Evolutionary conservation across 2,329 filamentous ascomycete species (phyloP), one percentile per base, ranked within the genome.

Genomic region (Alternaria sp.): DNA sequence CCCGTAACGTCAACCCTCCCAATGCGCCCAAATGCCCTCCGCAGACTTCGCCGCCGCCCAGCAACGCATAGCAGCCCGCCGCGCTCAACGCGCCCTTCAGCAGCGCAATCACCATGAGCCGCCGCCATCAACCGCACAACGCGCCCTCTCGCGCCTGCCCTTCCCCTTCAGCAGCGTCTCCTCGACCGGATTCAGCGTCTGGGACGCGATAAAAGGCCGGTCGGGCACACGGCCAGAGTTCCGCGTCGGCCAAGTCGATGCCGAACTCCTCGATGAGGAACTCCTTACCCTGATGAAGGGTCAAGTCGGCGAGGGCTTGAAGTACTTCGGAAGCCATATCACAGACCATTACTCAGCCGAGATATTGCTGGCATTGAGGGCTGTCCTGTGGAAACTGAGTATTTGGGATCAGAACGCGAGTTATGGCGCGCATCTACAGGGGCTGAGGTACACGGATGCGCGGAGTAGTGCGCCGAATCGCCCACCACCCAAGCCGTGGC

Each of bases 331-430:
- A 78, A 77, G 85, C 15, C 88, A 94, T 78, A 81, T 97, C 47
- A 88, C 91, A 62, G 93, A 97, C 78, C 92, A 97, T 74, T 97
- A 93, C 89, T 89, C 90, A 13, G 86, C 92, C 56, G 96, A 98
- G 81, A 95, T 98, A 57, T 85, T 91, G 66, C 85, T 97, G 26
- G 87, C 85, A 0, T 84, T 99, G 59, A 87, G 95, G 50, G 88
- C 91, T 2, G 84, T 93, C 4, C 84, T 99, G 8, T 99, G 97
- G 85, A 99, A 99, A 81, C 87, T 99, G 66, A 93, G 92, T 15
- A 90, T 99, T 62, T 99, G 96, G 96, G 94, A 98, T 79, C 93
- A 97, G 79, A 90, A 97, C 79, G 93, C 96, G 43, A 96, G 92
- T 6, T 98, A 99, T 80, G 96, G 96, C 64, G 96, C 96, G 11